phyloP scores from a whole-genome alignment of 495 filamentous ascomycete genomes.

The Delitschia confertaspora region DNA sequence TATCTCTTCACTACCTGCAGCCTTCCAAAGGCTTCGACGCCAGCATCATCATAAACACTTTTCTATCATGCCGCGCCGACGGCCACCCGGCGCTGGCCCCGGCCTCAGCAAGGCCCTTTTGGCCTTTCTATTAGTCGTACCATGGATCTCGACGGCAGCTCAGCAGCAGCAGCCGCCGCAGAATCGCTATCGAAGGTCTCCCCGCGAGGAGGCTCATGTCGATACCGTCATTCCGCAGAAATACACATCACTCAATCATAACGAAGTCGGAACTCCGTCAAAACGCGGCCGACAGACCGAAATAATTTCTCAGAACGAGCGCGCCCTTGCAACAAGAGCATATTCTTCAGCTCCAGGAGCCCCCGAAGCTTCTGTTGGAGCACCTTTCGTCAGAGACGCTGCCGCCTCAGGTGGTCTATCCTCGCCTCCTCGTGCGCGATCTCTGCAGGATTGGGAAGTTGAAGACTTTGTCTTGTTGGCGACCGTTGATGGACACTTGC shows the following conservation, averaged over 20 bases:
- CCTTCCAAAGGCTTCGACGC: constrained; percentile 15
- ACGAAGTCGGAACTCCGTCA: constrained; percentile 17
- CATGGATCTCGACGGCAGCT: constrained; percentile 28
- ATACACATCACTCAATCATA: constrained; percentile 3
- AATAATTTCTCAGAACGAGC: constrained; percentile 61
- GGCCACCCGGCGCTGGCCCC: constrained; percentile 32
- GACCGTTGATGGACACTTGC: constrained; percentile 95
- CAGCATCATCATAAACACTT: constrained; percentile 8
- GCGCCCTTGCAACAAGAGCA: constrained; percentile 80
- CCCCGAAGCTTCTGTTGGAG: constrained; percentile 30
- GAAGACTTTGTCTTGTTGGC: constrained; percentile 99
- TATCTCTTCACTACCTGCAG: constrained; percentile 17
- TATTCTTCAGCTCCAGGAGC: constrained; percentile 66
- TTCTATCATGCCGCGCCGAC: constrained; percentile 29
- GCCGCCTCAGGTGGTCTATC: constrained; percentile 60
- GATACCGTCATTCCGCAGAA: constrained; percentile 20
- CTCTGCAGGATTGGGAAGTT: constrained; percentile 96
- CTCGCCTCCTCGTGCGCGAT: constrained; percentile 82
- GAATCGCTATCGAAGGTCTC: constrained; percentile 23
- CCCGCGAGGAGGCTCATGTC: constrained; percentile 20
- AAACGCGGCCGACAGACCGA: constrained; percentile 27
- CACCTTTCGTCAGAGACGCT: constrained; percentile 50
- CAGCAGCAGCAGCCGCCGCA: constrained; percentile 35
- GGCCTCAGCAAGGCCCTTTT: constrained; percentile 34
- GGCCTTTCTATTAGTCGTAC: constrained; percentile 25